phyloP scores from a whole-genome alignment of 306 rosid genomes.

The Dalbergia cultrata region DNA sequence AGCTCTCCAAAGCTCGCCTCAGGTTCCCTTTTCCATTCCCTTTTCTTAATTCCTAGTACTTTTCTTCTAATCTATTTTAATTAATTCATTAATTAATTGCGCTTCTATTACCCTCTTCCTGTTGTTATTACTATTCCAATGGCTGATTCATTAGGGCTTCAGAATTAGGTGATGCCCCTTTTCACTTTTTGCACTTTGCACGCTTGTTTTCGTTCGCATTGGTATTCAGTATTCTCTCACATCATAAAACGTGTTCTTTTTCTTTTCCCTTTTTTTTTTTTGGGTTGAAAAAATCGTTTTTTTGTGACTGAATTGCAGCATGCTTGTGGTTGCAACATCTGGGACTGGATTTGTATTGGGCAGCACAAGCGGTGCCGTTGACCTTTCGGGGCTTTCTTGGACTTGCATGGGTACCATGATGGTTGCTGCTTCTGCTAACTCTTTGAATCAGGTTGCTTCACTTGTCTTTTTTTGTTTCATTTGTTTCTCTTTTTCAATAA shows the following conservation, averaged over 20 bases:
- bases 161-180: not conserved
- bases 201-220: not conserved
- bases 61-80: too few species aligned
- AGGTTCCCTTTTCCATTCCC: constrained; percentile 57
- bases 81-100: too few species aligned
- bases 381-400: constrained; percentile 72
- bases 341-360: constrained; percentile 96
- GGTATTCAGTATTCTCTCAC: not conserved
- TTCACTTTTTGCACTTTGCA: not conserved
- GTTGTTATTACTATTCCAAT: not conserved
- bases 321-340: constrained; percentile 96
- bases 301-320: constrained; percentile 55
- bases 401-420: constrained; percentile 97
- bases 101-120: not conserved
- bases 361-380: constrained; percentile 66
- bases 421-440: constrained; percentile 96
- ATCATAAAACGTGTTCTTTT: too few species aligned
- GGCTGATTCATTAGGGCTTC: not conserved
- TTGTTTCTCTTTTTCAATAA: not conserved
- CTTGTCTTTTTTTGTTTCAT: not conserved
- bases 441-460: constrained; percentile 86
- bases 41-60: not conserved
- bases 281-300: too few species aligned
- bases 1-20: constrained; percentile 93
- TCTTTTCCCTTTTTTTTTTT: too few species aligned